Evolutionary conservation across 768 basidiomycete genomes (phyloP).

Genomic region (Hericium coralloides): DNA sequence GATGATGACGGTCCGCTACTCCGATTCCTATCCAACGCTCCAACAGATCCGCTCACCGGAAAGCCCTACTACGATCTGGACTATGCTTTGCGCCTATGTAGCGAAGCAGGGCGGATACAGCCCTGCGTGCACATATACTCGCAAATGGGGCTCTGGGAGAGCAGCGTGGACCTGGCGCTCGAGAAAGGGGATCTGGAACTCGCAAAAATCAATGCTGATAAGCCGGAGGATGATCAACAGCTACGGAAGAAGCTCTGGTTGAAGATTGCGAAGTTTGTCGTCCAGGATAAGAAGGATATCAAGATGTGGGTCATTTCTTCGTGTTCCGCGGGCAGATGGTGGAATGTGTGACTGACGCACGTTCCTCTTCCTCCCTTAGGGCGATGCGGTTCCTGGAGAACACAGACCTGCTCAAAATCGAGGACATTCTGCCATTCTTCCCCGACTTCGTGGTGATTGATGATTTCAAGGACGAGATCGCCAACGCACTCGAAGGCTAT

Average conservation of each 20-base stretch:
- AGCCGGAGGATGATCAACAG: conserved; percentile 83
- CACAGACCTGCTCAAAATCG: conserved; percentile 91
- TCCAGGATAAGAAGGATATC: conserved; percentile 96
- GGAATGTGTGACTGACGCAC: not conserved
- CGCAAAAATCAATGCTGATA: conserved; percentile 91
- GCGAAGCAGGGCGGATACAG: conserved; percentile 67
- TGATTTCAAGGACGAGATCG: conserved; percentile 99
- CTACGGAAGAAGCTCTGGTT: conserved; percentile 93
- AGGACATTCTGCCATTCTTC: conserved; percentile 99
- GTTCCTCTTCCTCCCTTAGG: conserved; percentile 32
- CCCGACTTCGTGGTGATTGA: conserved; percentile 99
- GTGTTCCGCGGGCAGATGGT: not conserved
- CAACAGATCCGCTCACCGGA: conserved; percentile 71
- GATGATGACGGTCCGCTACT: conserved; percentile 73
- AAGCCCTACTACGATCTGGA: conserved; percentile 95
- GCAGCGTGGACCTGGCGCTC: conserved; percentile 89
- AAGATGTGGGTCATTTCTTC: conserved; percentile 64
- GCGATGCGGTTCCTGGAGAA: conserved; percentile 97
- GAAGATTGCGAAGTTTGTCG: conserved; percentile 97
- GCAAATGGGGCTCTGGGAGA: conserved; percentile 96
- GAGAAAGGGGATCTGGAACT: conserved; percentile 92
- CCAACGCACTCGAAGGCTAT: conserved; percentile 90
- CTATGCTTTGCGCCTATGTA: conserved; percentile 91
- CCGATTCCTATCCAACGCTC: conserved; percentile 76
- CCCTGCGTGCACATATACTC: conserved; percentile 96